Conservation (phyloP, 2,329 filamentous ascomycete species). For the Stemphylium lycopersici region DNA sequence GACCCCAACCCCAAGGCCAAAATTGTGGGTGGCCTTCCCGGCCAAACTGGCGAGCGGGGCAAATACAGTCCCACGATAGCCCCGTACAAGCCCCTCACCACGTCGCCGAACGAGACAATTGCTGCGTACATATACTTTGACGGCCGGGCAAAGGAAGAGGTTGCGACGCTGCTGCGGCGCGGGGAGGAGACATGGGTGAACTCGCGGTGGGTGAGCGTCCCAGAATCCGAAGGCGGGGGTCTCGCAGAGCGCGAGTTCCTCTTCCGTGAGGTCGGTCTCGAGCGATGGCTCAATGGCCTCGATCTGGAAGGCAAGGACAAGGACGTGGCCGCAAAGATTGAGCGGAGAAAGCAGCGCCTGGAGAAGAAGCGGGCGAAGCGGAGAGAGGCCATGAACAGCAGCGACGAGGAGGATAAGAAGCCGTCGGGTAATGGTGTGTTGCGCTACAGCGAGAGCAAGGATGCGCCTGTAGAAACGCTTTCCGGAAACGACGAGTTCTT, state of each 20-base stretch:
- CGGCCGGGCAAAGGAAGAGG: constrained; percentile 92
- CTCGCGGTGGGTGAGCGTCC: constrained; percentile 94
- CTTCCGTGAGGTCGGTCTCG: constrained; percentile 94
- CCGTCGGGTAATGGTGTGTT: constrained; percentile 64
- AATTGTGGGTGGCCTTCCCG: constrained; percentile 74
- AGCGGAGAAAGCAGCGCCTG: constrained; percentile 68
- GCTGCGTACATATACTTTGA: constrained; percentile 99
- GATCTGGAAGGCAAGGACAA: constrained; percentile 81
- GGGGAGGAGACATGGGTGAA: constrained; percentile 99
- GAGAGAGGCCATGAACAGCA: constrained; percentile 60
- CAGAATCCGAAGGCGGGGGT: constrained; percentile 87
- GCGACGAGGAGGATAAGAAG: constrained; percentile 54
- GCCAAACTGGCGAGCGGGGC: constrained; percentile 57
- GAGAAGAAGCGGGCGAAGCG: constrained; percentile 86
- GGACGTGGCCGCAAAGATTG: constrained; percentile 81
- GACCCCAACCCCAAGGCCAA: constrained; percentile 84
- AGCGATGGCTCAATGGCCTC: constrained; percentile 94
- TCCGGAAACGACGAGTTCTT: constrained; percentile 72
- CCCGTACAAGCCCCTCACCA: constrained; percentile 90
- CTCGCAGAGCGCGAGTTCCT: constrained; percentile 95
- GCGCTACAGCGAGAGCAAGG: constrained; percentile 78
- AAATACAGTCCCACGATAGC: constrained; percentile 66
- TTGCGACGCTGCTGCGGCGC: constrained; percentile 87
- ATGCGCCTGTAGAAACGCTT: constrained; percentile 73
- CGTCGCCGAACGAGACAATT: constrained; percentile 93